These are phyloP conservation scores for Abrus pulchellus DNA, from an alignment of 306 rosid species.

Conservation along the genomic window DNA sequence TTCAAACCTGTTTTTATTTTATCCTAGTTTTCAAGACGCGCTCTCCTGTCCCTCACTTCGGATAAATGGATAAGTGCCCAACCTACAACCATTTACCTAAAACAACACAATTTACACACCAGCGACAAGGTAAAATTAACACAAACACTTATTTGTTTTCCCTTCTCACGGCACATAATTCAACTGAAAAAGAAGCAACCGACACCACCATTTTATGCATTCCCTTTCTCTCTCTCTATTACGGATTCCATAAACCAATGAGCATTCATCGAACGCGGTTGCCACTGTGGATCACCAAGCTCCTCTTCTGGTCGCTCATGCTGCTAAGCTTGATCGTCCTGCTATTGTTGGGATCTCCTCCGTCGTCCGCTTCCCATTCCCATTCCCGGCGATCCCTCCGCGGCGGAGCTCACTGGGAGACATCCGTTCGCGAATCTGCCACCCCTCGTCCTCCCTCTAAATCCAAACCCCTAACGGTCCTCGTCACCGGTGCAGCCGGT, in stretches of 20 bases:
- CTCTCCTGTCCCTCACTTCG: too few species aligned
- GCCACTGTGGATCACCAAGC: slow-evolving; percentile 42
- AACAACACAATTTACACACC: too few species aligned
- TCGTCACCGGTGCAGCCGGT: slow-evolving; percentile 60
- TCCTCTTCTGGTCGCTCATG: slow-evolving; percentile 37
- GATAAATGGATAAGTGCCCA: too few species aligned
- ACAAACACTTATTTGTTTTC: not conserved
- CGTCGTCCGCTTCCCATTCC: not conserved
- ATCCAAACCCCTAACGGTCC: not conserved
- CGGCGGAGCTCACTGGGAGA: slow-evolving; percentile 44
- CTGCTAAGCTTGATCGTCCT: slow-evolving; percentile 23
- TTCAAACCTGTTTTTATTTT: too few species aligned
- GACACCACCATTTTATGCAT: too few species aligned
- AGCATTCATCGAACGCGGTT: slow-evolving; percentile 44
- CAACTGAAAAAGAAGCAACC: too few species aligned
- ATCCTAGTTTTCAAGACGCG: too few species aligned
- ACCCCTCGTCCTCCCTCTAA: not conserved
- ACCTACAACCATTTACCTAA: too few species aligned
- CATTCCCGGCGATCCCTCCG: slow-evolving; percentile 47
- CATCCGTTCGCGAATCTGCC: not conserved
- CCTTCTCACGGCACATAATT: too few species aligned
- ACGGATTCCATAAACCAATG: slow-evolving; percentile 23
- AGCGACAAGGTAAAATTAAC: not conserved
- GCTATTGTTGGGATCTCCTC: slow-evolving; percentile 34
- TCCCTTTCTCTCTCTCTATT: not conserved